phyloP scores from a whole-genome alignment of 1,284 basidiomycete genomes.

The Rhodotorula sp. region DNA sequence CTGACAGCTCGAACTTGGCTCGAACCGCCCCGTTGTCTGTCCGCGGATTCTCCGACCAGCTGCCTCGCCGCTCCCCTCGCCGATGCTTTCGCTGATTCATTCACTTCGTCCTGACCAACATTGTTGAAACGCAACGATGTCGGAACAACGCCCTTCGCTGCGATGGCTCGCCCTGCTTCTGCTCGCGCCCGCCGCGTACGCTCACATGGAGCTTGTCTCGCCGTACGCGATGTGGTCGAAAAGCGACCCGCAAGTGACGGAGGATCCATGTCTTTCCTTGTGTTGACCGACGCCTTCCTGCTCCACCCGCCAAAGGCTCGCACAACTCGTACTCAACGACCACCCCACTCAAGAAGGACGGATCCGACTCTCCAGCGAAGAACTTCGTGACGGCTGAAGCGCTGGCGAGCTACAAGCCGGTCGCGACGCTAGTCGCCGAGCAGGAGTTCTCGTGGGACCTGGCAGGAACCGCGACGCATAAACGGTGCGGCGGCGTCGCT shows the following conservation, averaged over 20 bases:
- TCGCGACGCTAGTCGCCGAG: slow-evolving; percentile 20
- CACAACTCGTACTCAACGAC: slow-evolving; percentile 50
- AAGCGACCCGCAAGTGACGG: slow-evolving; percentile 34
- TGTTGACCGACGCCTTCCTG: background rate
- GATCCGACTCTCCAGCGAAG: slow-evolving; percentile 25
- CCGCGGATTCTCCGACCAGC: too few relatives aligned
- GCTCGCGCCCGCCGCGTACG: background rate
- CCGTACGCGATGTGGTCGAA: slow-evolving; percentile 22
- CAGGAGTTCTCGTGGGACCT: slow-evolving; percentile 25
- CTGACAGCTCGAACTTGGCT: too few relatives aligned
- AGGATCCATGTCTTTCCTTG: slow-evolving; percentile 8
- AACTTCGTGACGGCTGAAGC: slow-evolving; percentile 4
- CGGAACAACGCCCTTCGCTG: background rate
- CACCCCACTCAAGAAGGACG: slow-evolving; percentile 44
- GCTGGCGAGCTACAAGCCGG: slow-evolving; percentile 2
- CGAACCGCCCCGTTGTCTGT: too few relatives aligned
- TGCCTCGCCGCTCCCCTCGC: too few relatives aligned
- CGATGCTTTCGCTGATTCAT: too few relatives aligned
- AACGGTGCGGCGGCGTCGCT: background rate
- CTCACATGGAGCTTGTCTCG: slow-evolving; percentile 4
- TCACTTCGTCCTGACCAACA: too few relatives aligned
- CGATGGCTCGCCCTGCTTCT: background rate
- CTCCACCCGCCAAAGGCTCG: background rate
- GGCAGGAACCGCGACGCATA: slow-evolving; percentile 24
- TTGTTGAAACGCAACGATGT: too few relatives aligned